These are phyloP conservation scores for Mortierella sp. DNA, from an alignment of 371 early-diverging fungal species.

Conservation along the genomic window DNA sequence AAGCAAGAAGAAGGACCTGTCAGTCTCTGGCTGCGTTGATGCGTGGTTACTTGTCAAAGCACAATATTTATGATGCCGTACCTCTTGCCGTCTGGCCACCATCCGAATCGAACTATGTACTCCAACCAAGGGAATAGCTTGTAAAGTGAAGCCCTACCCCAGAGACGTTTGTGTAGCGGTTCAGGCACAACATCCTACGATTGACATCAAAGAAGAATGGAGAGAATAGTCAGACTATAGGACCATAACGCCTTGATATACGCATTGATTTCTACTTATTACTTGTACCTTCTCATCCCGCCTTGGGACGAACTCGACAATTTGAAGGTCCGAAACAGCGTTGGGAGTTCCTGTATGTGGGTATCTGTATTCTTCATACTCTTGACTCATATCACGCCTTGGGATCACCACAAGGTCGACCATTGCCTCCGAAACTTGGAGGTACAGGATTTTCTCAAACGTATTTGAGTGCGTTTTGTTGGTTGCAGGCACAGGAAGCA, in stretches of 20 bases:
- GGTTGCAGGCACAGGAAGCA: constrained; percentile 14
- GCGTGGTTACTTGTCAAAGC: background rate
- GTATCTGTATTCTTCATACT: constrained; percentile 68
- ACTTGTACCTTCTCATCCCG: constrained; percentile 37
- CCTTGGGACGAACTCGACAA: constrained; percentile 69
- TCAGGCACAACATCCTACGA: constrained; percentile 36
- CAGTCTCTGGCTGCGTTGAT: background rate
- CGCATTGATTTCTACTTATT: no score
- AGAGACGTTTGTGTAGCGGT: constrained; percentile 64
- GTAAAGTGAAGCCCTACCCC: constrained; percentile 61
- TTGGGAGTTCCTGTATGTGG: constrained; percentile 76
- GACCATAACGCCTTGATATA: no score
- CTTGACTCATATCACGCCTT: constrained; percentile 62
- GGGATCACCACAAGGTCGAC: constrained; percentile 71
- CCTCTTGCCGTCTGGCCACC: constrained; percentile 76
- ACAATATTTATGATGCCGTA: constrained; percentile 7
- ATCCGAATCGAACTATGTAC: constrained; percentile 83
- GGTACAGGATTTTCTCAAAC: constrained; percentile 67
- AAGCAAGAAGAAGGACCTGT: background rate
- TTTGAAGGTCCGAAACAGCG: constrained; percentile 67
- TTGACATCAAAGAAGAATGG: background rate
- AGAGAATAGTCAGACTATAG: background rate
- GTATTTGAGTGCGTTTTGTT: constrained; percentile 2
- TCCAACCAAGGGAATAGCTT: constrained; percentile 79
- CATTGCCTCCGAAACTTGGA: constrained; percentile 72